Evolutionary conservation across 192 early-diverging fungal species (phyloP), one percentile per base, ranked within the genome.

Genomic region (Dispira simplex): DNA sequence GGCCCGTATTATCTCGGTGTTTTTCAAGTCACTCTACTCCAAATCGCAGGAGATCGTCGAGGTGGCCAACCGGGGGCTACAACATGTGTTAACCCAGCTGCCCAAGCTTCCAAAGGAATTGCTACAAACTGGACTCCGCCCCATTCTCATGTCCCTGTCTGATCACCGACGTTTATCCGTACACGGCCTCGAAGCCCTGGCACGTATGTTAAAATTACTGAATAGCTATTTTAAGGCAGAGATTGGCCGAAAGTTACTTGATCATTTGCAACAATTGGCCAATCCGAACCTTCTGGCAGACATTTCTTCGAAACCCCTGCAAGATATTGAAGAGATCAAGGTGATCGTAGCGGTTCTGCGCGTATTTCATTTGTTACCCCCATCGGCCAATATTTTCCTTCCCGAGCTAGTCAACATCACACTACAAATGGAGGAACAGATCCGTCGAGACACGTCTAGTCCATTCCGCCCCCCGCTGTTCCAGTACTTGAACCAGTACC

Each of bases 141-240:
- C 97, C 0, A 99, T 98, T 56, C 70, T 99, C 27, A 84, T 92
- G 27, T 98, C 93, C 56, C 80, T 99, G 8, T 90, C 95, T 0
- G 93, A 99, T 63, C 87, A 91, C 81, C 96, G 92, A 68, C 82
- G 86, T 21, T 72, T 99, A 60, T 94, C 90, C 9, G 95, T 98
- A 13, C 79, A 87, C 26, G 92, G 89, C 32, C 71, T 99, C 16
- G 97, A 98, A 54, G 95, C 95, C 1, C 73, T 99, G 44, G 94
- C 93, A 5, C 86, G 95, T 4, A 73, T 99, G 49, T 71, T 98
- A 14, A 88, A 95, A 70, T 78, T 99, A 0, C 69, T 99, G 63
- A 93, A 90, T 25, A 97, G 90, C 71, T 99, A 97, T 71, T 99
- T 99, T 76, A 98, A 96, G 68, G 90, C 91, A 12, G 94, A 98